These are phyloP conservation scores for Lathyrus oleraceus DNA, from an alignment of 306 rosid genomes.

Conservation along the genomic window DNA sequence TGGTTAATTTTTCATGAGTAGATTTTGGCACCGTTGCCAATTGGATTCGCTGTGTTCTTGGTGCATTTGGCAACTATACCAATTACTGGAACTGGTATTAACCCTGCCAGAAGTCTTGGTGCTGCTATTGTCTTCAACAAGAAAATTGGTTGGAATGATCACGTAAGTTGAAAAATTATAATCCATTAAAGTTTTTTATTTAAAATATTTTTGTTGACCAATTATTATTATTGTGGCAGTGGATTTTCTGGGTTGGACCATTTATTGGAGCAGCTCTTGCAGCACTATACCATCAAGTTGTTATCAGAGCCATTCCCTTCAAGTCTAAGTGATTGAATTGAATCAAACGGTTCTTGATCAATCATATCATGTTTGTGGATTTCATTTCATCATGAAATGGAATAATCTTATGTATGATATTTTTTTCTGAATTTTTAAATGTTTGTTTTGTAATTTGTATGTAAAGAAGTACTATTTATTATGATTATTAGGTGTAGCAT, in stretches of 20 bases:
- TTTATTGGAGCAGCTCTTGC: conserved; percentile 58
- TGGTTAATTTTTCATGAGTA: background rate
- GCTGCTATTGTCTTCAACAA: conserved; percentile 59
- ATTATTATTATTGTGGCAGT: conserved; percentile 36
- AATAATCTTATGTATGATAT: no score
- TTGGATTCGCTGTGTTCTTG: conserved; percentile 59
- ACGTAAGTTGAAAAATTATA: conserved; percentile 28
- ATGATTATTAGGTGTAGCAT: conserved; percentile 23
- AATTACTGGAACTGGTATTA: conserved; percentile 59
- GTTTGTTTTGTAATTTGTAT: conserved; percentile 36
- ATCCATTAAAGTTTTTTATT: background rate
- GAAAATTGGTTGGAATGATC: conserved; percentile 52
- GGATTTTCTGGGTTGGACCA: conserved; percentile 64
- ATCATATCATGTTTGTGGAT: conserved; percentile 37
- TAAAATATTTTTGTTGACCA: background rate
- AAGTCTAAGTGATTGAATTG: conserved; percentile 44
- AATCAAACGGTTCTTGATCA: conserved; percentile 19
- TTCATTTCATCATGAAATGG: conserved; percentile 8
- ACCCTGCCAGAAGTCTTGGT: conserved; percentile 60
- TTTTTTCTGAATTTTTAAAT: background rate
- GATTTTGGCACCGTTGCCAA: conserved; percentile 58
- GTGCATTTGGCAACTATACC: conserved; percentile 60
- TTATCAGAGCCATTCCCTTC: conserved; percentile 61
- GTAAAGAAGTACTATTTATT: conserved; percentile 40
- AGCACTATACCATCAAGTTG: conserved; percentile 51